Evolutionary conservation across 306 rosid genomes (phyloP).

Genomic region (Sindora glabra): DNA sequence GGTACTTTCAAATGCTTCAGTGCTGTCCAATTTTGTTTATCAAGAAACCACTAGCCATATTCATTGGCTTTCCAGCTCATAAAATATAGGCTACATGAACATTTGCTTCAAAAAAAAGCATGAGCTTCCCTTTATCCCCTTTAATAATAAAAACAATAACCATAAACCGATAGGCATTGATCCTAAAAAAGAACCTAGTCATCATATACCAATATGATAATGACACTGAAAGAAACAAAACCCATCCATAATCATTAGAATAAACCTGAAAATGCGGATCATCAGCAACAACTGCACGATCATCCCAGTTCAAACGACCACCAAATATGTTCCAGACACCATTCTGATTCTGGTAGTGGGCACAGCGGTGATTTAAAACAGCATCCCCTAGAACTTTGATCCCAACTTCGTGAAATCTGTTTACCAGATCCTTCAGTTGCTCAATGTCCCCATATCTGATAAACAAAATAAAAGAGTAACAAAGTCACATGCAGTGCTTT

Average conservation of each 20-base stretch:
- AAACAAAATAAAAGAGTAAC: neutral
- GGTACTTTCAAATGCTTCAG: neutral
- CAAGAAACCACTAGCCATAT: neutral
- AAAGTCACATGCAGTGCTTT: slow-evolving; percentile 3
- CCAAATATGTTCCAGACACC: slow-evolving; percentile 97
- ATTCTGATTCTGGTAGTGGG: slow-evolving; percentile 64
- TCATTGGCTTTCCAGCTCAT: too few species aligned
- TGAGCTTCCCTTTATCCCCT: too few species aligned
- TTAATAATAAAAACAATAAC: too few species aligned
- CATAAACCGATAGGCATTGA: neutral
- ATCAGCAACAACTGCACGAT: slow-evolving; percentile 88
- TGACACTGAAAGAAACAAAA: neutral
- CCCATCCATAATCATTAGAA: neutral
- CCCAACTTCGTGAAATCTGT: slow-evolving; percentile 53
- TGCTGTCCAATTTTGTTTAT: neutral
- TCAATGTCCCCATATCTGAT: slow-evolving; percentile 72
- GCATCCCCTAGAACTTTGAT: slow-evolving; percentile 76
- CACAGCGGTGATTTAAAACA: slow-evolving; percentile 96
- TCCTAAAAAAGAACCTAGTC: too few species aligned
- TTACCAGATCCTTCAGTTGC: slow-evolving; percentile 70
- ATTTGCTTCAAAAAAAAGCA: too few species aligned
- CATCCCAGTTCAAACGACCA: slow-evolving; percentile 94
- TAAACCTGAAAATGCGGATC: slow-evolving; percentile 99
- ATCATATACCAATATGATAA: too few species aligned
- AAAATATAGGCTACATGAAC: too few species aligned